Base-by-base conservation (phyloP, 352 stramenopile genomes). In the Globisporangium cylindrosporum region DNA sequence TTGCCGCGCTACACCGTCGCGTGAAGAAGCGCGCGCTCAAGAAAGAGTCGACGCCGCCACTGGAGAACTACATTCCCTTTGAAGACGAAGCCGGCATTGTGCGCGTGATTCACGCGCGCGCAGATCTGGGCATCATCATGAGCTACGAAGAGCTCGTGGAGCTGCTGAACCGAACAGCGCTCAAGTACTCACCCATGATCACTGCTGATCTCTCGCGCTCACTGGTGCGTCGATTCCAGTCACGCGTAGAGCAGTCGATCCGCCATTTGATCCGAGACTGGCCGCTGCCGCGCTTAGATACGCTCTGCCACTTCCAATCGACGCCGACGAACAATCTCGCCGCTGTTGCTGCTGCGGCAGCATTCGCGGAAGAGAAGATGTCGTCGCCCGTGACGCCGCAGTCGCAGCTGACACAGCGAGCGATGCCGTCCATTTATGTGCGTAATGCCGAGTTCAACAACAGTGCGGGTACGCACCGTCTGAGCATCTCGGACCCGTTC, bases 61-160 rank as follows among this genome's bases (percentile, higher is more conserved):
- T 86, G 5, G 78, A 86, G 57, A 77, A 82, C 24, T 92, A 90
- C 59, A 86, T 67, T 49, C 29, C 80, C 8, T 84, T 86, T 14
- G 84, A 90, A 56, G 86, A 94, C 65, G 84, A 90, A 71, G 77
- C 79, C 34, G 82, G 82, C 0, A 74, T 92, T 18, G 76, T 94
- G 36, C 81, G 84, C 41, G 86, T 94, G 7, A 85, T 92, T 32
- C 77, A 86, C 46, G 79, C 86, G 6, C 82, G 82, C 8, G 84
- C 84, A 10, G 81, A 91, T n/a, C 74, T 92, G 27, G 84, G 86
- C 14, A 73, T 94, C 10, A 63, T 90, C 32, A 85, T 92, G 80
- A 86, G 70, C 9, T 90, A 88, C 55, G 83, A 83, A 0, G 84
- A 94, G 34, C 66, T 92, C 54, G 78, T 82, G 29, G 78, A 91